These are phyloP conservation scores for Hericium erinaceus DNA, from an alignment of 768 basidiomycete species.

Conservation along the genomic window DNA sequence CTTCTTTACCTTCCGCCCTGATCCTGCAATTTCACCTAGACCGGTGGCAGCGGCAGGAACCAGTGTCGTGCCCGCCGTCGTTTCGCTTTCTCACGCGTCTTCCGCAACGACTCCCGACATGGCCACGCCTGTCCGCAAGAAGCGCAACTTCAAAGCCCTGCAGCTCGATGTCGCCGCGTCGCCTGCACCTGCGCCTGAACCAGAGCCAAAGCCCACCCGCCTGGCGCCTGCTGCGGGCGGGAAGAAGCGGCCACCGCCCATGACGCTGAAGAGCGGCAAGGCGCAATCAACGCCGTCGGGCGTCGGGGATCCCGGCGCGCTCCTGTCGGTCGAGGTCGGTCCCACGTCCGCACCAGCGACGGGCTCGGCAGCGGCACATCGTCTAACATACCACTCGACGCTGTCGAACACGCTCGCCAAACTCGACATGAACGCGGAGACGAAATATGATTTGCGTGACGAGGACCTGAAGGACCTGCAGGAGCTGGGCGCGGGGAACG, in stretches of 20 bases:
- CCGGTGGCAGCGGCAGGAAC: too few relatives aligned
- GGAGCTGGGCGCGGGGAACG: slow-evolving; percentile 93
- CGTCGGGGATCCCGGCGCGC: slow-evolving; percentile 28
- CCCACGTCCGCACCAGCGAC: slow-evolving; percentile 45
- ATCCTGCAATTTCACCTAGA: too few relatives aligned
- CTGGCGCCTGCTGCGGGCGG: slow-evolving; percentile 27
- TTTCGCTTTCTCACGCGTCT: too few relatives aligned
- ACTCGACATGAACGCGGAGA: slow-evolving; percentile 78
- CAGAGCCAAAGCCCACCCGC: slow-evolving; percentile 27
- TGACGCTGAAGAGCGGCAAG: slow-evolving; percentile 70
- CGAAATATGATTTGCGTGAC: slow-evolving; percentile 73
- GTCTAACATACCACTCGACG: slow-evolving; percentile 70
- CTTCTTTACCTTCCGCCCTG: too few relatives aligned
- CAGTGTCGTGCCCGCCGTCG: too few relatives aligned
- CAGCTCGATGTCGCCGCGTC: slow-evolving; percentile 50
- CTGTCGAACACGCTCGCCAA: slow-evolving; percentile 80
- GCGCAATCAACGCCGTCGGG: slow-evolving; percentile 23
- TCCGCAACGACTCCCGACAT: neutral
- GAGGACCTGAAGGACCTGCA: slow-evolving; percentile 87
- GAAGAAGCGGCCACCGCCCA: slow-evolving; percentile 76
- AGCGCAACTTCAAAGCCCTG: slow-evolving; percentile 85
- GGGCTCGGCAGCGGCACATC: slow-evolving; percentile 40
- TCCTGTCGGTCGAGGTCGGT: slow-evolving; percentile 38
- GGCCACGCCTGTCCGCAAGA: slow-evolving; percentile 62
- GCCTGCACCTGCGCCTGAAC: slow-evolving; percentile 24